Percentiles rank a stretch among this genome's conserved stretches.
Conservation (phyloP, 2,329 filamentous ascomycete species). For the Chaetomium olivaceum region DNA sequence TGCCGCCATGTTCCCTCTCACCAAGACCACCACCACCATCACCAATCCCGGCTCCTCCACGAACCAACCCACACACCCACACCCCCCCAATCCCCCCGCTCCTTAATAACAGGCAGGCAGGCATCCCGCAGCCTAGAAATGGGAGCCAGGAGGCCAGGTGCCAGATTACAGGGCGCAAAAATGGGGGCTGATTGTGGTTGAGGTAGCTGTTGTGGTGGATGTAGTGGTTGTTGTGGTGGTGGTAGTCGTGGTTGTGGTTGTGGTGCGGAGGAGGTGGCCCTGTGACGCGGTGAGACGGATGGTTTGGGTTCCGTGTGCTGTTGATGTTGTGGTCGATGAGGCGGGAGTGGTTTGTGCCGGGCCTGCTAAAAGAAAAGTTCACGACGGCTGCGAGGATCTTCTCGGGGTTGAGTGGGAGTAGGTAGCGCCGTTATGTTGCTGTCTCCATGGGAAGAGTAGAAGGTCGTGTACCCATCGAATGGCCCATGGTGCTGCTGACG, state of each 20-base stretch:
- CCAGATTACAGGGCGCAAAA: no score
- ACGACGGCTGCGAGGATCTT: not conserved
- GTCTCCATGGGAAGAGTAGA: not conserved
- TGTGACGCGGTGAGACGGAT: conserved; percentile 6
- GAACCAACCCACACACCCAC: no score
- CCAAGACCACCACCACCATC: no score
- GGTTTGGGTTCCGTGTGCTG: conserved; percentile 21
- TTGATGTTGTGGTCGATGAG: not conserved
- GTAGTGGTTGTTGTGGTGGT: not conserved
- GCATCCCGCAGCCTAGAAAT: no score
- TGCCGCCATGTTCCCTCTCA: no score
- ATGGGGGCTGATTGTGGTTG: no score
- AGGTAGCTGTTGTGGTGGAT: not conserved
- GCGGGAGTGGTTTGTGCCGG: not conserved
- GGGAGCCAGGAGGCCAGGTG: no score
- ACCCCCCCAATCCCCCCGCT: no score
- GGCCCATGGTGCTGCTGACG: not conserved
- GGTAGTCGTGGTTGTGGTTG: not conserved
- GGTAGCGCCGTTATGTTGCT: not conserved
- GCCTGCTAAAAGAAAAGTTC: not conserved
- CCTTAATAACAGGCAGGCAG: no score
- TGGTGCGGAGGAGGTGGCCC: no score
- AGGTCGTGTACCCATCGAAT: not conserved
- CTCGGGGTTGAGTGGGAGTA: not conserved
- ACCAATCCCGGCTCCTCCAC: no score